Evolutionary conservation across 1,284 basidiomycete species (phyloP).

Genomic region (Takashimella tepidaria): DNA sequence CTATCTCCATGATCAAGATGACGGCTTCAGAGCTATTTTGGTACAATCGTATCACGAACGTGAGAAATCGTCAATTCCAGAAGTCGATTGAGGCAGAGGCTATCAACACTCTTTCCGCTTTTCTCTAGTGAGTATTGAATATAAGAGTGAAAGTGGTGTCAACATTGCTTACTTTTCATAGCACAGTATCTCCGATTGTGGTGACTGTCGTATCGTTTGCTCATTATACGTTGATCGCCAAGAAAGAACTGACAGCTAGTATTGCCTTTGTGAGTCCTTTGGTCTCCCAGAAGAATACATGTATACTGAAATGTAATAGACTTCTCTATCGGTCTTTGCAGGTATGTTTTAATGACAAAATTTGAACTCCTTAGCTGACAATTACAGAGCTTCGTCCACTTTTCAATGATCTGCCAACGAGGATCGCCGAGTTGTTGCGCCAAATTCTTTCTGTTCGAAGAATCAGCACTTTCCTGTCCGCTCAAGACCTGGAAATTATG

Average conservation of each 20-base stretch:
- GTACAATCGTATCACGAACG: constrained; percentile 65
- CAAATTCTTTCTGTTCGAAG: constrained; percentile 25
- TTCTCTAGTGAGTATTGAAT: constrained; percentile 24
- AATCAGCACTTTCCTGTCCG: constrained; percentile 21
- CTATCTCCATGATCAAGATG: constrained; percentile 90
- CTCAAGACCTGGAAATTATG: constrained; percentile 25
- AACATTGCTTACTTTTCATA: constrained; percentile 20
- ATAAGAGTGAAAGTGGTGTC: background rate
- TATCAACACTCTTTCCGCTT: constrained; percentile 15
- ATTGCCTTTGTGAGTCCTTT: constrained; percentile 59
- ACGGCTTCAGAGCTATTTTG: constrained; percentile 90
- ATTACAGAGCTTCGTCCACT: constrained; percentile 22
- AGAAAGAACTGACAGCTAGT: constrained; percentile 66
- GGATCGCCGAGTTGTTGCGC: constrained; percentile 21
- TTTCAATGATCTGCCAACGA: constrained; percentile 17
- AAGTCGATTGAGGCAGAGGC: constrained; percentile 55
- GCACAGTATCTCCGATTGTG: constrained; percentile 30
- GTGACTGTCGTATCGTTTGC: constrained; percentile 40
- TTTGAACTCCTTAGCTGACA: background rate
- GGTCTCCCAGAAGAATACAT: too few relatives aligned
- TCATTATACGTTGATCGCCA: constrained; percentile 59
- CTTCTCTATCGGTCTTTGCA: constrained; percentile 64
- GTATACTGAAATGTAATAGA: too few relatives aligned
- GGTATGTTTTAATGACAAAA: constrained; percentile 10
- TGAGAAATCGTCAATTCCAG: constrained; percentile 68